Percentiles rank a stretch among this genome's conserved stretches.
Conservation (phyloP, 345 rosid species). For the Citrus sp. region DNA sequence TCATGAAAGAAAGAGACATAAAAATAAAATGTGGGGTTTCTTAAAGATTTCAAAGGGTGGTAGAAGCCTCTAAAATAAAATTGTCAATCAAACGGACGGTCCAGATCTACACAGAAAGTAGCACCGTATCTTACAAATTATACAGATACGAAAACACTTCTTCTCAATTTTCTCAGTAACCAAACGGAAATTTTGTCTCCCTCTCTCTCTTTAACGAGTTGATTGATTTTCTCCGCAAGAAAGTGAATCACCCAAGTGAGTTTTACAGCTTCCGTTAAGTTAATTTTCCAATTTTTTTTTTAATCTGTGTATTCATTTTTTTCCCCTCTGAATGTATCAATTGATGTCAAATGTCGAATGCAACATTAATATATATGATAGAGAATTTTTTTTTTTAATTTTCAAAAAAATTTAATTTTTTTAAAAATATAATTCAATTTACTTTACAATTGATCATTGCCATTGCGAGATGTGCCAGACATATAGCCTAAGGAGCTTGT, state of each 20-base stretch:
- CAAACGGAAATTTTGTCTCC: background rate
- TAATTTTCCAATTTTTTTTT: background rate
- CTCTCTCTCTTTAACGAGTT: no score
- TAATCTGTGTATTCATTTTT: background rate
- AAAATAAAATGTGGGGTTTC: no score
- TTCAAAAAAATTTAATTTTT: background rate
- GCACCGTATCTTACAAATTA: background rate
- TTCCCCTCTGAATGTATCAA: background rate
- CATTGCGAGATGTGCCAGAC: no score
- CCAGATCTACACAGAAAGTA: background rate
- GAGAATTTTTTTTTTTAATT: background rate
- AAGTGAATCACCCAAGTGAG: background rate
- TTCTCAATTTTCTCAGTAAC: background rate
- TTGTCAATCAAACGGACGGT: background rate
- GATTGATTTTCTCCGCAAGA: background rate
- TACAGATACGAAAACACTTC: background rate
- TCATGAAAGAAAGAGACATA: no score
- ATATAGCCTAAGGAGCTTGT: background rate
- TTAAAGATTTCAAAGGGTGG: no score
- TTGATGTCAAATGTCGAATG: background rate
- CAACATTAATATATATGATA: background rate
- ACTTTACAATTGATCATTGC: background rate
- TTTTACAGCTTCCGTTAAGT: background rate
- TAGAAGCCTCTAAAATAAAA: background rate
- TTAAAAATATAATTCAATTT: background rate